phyloP scores from a whole-genome alignment of 2,329 filamentous ascomycete species.

The Trichoderma sp. region DNA sequence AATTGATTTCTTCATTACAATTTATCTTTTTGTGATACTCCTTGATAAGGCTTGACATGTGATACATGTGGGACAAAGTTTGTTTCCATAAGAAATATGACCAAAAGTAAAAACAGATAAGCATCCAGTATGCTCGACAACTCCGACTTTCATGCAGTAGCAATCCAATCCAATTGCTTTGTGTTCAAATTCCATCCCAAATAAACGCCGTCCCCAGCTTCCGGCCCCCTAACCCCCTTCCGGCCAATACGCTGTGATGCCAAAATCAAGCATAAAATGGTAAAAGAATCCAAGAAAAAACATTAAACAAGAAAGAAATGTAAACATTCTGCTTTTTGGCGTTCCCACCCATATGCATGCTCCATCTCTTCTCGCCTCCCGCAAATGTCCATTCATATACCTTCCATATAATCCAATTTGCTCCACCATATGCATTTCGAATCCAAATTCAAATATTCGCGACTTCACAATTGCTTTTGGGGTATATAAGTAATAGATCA shows the following conservation, averaged over 20 bases:
- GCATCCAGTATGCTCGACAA: neutral
- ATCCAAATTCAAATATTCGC: neutral
- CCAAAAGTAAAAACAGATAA: neutral
- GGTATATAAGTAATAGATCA: constrained; percentile 13
- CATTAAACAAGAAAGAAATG: neutral
- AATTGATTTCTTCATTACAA: neutral
- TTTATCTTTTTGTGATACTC: neutral
- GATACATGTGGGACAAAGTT: neutral
- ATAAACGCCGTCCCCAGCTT: neutral
- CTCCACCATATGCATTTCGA: neutral
- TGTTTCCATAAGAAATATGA: neutral
- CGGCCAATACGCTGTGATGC: neutral
- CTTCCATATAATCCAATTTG: neutral
- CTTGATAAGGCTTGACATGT: neutral
- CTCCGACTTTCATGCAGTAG: neutral
- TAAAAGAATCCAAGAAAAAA: neutral
- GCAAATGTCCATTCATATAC: neutral
- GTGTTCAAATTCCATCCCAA: neutral
- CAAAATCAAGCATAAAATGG: neutral
- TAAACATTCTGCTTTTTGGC: neutral
- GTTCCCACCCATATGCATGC: neutral
- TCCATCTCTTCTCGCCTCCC: neutral
- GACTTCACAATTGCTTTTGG: neutral
- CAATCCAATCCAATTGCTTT: neutral
- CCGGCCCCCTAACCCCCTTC: neutral